phyloP scores from a whole-genome alignment of 2,329 filamentous ascomycete genomes.

The Orbilia blumenaviensis region DNA sequence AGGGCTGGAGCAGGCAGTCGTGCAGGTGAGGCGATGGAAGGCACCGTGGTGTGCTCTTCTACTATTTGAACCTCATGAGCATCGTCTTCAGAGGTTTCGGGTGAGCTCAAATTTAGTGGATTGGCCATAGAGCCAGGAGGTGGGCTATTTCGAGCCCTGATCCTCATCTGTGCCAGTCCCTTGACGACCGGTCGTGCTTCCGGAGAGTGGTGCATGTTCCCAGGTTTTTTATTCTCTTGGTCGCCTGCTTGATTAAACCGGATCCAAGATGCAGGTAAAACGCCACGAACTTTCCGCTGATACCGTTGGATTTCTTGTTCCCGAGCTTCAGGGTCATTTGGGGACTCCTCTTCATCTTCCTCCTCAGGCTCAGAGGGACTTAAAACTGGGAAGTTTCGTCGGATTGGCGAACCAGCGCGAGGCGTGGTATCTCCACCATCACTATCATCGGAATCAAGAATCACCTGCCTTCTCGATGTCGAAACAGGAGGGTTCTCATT shows the following conservation, averaged over 20 bases:
- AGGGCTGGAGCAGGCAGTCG: not conserved
- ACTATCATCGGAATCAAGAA: conserved; percentile 40
- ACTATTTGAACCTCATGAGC: not conserved
- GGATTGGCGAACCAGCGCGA: not conserved
- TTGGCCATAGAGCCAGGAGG: conserved; percentile 38
- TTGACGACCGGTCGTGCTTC: conserved; percentile 33
- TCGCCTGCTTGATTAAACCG: conserved; percentile 29
- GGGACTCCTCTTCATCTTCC: conserved; percentile 8
- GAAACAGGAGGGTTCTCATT: conserved; percentile 14
- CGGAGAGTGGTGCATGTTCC: conserved; percentile 4
- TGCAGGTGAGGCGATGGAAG: not conserved
- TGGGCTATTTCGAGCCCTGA: conserved; percentile 25
- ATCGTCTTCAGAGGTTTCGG: conserved; percentile 30
- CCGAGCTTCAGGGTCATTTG: conserved; percentile 5
- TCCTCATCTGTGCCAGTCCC: conserved; percentile 48
- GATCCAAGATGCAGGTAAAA: conserved; percentile 47
- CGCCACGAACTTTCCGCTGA: conserved; percentile 39
- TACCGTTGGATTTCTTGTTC: conserved; percentile 36
- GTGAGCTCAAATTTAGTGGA: conserved; percentile 30
- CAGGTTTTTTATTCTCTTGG: not conserved
- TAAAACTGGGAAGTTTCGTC: not conserved
- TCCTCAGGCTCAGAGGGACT: conserved; percentile 3
- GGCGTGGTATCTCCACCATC: conserved; percentile 13
- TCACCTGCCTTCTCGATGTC: not conserved
- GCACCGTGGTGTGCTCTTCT: not conserved